Evolutionary conservation across 768 basidiomycete genomes (phyloP).

Genomic region (Suillus paluster): DNA sequence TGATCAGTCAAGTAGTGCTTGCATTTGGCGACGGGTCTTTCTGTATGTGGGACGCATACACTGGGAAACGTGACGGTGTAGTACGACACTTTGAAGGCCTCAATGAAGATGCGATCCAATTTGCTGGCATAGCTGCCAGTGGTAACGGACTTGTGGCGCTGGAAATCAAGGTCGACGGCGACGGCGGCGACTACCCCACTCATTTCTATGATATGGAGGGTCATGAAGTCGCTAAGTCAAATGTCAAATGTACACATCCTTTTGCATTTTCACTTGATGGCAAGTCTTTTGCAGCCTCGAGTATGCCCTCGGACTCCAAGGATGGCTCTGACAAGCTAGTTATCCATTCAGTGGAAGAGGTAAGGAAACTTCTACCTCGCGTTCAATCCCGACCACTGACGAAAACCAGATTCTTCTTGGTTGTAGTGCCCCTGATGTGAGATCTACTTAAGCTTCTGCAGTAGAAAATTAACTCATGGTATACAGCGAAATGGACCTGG

Average conservation of each 20-base stretch:
- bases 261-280: conserved; percentile 2
- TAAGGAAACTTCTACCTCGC: not conserved
- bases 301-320: not conserved
- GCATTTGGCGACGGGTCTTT: conserved; percentile 4
- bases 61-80: not conserved
- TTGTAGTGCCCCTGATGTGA: not conserved
- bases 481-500: too few species aligned
- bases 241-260: conserved; percentile 2
- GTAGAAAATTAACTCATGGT: too few species aligned
- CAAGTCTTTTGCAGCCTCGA: not conserved
- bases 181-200: not conserved
- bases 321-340: not conserved
- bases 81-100: conserved; percentile 2
- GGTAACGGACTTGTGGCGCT: not conserved
- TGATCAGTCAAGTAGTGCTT: not conserved
- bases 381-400: not conserved
- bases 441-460: too few species aligned
- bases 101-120: not conserved
- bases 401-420: not conserved
- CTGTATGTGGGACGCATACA: not conserved
- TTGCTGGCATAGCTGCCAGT: not conserved
- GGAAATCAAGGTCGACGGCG: not conserved
- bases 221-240: not conserved
- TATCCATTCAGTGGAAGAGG: not conserved
- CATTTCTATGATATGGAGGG: not conserved